Conservation (phyloP, 169 alveolate genomes). For the Eimeria sp. region DNA sequence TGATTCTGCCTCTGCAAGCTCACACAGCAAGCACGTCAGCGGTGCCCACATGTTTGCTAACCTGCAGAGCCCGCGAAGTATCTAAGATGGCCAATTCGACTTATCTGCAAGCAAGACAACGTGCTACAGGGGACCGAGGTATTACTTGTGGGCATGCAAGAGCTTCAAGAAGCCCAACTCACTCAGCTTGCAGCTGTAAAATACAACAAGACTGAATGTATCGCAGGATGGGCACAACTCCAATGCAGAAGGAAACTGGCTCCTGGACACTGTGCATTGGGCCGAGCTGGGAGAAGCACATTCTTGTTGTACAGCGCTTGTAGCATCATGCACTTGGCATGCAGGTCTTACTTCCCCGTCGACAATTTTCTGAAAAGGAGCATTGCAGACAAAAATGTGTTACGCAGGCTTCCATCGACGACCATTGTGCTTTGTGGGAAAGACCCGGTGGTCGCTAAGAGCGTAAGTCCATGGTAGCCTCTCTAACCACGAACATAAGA, state of each 20-base stretch:
- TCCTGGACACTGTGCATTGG: not conserved
- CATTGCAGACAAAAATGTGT: not conserved
- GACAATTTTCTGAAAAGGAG: conserved; percentile 1
- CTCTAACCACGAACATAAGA: not conserved
- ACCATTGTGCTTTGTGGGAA: not conserved
- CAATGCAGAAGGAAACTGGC: conserved; percentile 19
- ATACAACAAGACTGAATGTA: conserved; percentile 21
- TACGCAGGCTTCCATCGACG: not conserved
- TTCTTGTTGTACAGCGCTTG: not conserved
- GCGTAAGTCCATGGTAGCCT: not conserved
- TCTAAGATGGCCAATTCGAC: not conserved
- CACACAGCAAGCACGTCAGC: conserved; percentile 7
- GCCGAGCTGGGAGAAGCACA: conserved; percentile 12
- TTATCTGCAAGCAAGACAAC: not conserved
- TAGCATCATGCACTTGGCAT: conserved; percentile 45
- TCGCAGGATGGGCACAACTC: conserved; percentile 74
- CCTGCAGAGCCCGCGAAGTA: not conserved
- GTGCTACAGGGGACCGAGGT: not conserved
- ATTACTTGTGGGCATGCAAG: not conserved
- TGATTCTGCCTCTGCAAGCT: conserved; percentile 8
- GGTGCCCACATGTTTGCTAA: not conserved
- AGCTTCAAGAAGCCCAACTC: conserved; percentile 5
- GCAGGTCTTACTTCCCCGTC: not conserved
- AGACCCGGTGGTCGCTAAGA: not conserved
- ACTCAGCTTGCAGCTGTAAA: conserved; percentile 67